Evolutionary conservation across 2,329 filamentous ascomycete genomes (phyloP).

Genomic region (Claviceps sp.): DNA sequence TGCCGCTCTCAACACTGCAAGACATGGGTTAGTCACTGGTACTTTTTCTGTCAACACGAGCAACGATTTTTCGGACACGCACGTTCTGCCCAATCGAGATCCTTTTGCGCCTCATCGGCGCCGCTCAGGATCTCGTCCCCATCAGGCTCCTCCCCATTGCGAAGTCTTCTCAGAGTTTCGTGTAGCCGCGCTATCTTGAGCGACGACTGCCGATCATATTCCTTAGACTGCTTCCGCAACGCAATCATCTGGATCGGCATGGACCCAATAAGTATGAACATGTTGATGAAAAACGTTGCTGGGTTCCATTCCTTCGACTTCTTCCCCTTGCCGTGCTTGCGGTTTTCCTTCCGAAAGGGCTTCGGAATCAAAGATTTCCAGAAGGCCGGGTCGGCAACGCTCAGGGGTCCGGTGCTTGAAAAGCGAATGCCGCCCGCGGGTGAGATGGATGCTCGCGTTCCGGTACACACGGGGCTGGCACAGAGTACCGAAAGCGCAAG

Average conservation of each 20-base stretch:
- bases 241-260: slow-evolving; percentile 90
- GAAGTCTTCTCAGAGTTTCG: slow-evolving; percentile 60
- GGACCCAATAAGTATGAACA: slow-evolving; percentile 79
- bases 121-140: slow-evolving; percentile 69
- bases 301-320: slow-evolving; percentile 59
- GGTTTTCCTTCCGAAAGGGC: slow-evolving; percentile 37
- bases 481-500: not conserved
- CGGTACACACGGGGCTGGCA: not conserved
- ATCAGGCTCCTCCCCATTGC: slow-evolving; percentile 65
- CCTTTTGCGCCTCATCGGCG: slow-evolving; percentile 55
- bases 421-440: slow-evolving; percentile 10
- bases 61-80: slow-evolving; percentile 14
- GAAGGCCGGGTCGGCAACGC: slow-evolving; percentile 43
- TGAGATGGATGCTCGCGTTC: not conserved
- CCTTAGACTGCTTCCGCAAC: slow-evolving; percentile 60
- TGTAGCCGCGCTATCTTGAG: slow-evolving; percentile 62
- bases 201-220: slow-evolving; percentile 63
- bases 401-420: slow-evolving; percentile 30
- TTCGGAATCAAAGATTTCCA: slow-evolving; percentile 61
- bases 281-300: slow-evolving; percentile 68
- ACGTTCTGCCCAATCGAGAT: slow-evolving; percentile 84
- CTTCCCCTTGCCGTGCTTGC: slow-evolving; percentile 25
- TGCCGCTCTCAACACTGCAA: slow-evolving; percentile 49
- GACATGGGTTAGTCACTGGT: slow-evolving; percentile 5
- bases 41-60: not conserved